These are phyloP conservation scores for Mycena rebaudengoi DNA, from an alignment of 768 basidiomycete species.

Conservation along the genomic window DNA sequence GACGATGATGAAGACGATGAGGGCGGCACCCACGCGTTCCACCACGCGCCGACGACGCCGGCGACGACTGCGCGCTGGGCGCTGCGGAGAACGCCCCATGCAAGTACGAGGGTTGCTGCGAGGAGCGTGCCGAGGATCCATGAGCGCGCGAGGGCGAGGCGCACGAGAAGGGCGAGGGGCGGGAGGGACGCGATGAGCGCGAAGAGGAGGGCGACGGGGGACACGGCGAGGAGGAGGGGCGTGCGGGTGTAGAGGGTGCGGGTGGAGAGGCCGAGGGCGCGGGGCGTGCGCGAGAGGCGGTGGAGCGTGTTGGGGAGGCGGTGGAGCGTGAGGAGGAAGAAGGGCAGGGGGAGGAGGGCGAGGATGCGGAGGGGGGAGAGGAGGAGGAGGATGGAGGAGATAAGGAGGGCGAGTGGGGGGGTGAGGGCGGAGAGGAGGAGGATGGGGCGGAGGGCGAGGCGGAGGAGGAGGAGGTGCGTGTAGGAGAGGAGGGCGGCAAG, in stretches of 20 bases:
- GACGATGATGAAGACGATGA: neutral
- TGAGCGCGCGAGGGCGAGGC: slow-evolving; percentile 79
- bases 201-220: slow-evolving; percentile 74
- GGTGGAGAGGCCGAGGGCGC: slow-evolving; percentile 69
- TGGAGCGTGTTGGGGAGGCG: slow-evolving; percentile 73
- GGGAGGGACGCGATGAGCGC: slow-evolving; percentile 79
- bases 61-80: slow-evolving; percentile 79
- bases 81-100: slow-evolving; percentile 83
- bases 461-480: slow-evolving; percentile 76
- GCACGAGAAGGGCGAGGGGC: slow-evolving; percentile 80
- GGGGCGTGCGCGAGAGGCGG: slow-evolving; percentile 72
- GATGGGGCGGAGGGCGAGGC: slow-evolving; percentile 85
- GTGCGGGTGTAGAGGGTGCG: slow-evolving; percentile 69
- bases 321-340: slow-evolving; percentile 76
- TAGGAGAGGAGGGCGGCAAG: slow-evolving; percentile 78
- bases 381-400: slow-evolving; percentile 84
- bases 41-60: slow-evolving; percentile 92
- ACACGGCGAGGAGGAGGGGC: slow-evolving; percentile 79
- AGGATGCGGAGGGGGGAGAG: slow-evolving; percentile 73
- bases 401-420: slow-evolving; percentile 75
- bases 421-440: slow-evolving; percentile 81
- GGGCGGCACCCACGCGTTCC: neutral
- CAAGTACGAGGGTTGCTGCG: no score
- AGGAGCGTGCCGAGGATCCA: no score
- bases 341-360: slow-evolving; percentile 74